Conservation (phyloP, 371 early-diverging fungal species). For the Zopfochytrium polystomum region DNA sequence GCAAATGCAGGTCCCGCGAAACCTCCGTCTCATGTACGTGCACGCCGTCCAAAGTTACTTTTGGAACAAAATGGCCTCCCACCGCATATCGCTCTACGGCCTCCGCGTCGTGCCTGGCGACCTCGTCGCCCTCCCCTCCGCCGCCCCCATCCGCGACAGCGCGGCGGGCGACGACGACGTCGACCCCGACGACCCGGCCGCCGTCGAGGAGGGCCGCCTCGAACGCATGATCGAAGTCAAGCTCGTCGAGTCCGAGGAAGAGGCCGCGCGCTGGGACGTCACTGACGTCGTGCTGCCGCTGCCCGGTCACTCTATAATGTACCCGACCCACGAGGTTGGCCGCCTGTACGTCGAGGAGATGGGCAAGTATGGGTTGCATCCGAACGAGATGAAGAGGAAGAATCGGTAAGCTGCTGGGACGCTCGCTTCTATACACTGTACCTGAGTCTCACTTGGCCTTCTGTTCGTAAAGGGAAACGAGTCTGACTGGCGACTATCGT, state of each 20-base stretch:
- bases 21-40: constrained; percentile 86
- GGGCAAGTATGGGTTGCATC: constrained; percentile 64
- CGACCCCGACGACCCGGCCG: too few relatives aligned
- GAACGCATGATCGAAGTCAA: constrained; percentile 27
- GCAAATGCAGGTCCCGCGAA: constrained; percentile 67
- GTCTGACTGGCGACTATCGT: constrained; percentile 23
- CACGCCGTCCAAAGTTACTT: constrained; percentile 97
- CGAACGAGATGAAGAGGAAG: constrained; percentile 43
- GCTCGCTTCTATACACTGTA: too few relatives aligned
- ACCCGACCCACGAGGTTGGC: constrained; percentile 75
- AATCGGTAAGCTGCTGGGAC: constrained; percentile 31
- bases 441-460: too few relatives aligned
- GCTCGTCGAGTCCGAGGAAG: constrained; percentile 62
- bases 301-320: constrained; percentile 74
- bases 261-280: constrained; percentile 66
- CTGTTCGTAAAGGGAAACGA: constrained; percentile 11
- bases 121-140: constrained; percentile 59
- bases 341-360: constrained; percentile 66
- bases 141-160: constrained; percentile 1
- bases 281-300: constrained; percentile 88
- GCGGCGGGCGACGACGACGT: constrained; percentile 4
- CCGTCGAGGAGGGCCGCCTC: constrained; percentile 15
- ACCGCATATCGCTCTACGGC: constrained; percentile 73
- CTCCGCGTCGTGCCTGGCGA: constrained; percentile 78
- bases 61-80: constrained; percentile 89